Conservation (phyloP, 495 filamentous ascomycete genomes). For the Durotheca rogersii region DNA sequence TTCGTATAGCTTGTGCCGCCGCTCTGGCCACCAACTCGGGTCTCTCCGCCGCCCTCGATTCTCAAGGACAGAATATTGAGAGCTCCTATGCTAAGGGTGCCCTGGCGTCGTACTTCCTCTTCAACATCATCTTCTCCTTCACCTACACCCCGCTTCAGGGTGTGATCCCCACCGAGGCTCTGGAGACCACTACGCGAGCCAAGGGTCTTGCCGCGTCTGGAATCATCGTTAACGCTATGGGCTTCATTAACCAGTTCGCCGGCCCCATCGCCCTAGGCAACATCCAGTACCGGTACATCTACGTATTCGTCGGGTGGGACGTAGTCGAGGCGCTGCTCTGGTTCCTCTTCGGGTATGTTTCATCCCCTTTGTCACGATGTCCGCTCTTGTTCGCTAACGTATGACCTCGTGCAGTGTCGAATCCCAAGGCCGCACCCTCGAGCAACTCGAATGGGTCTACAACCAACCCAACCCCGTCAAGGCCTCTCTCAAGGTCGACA, state of each 20-base stretch:
- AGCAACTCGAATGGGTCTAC: slow-evolving; percentile 55
- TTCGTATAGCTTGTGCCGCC: slow-evolving; percentile 44
- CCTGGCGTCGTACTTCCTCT: slow-evolving; percentile 55
- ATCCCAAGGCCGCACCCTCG: slow-evolving; percentile 52
- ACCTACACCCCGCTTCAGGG: slow-evolving; percentile 61
- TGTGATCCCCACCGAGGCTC: slow-evolving; percentile 58
- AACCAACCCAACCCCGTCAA: slow-evolving; percentile 51
- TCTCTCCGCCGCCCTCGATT: slow-evolving; percentile 43
- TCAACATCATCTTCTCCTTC: slow-evolving; percentile 61
- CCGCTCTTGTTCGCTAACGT: slow-evolving; percentile 3
- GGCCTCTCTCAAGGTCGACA: slow-evolving; percentile 53
- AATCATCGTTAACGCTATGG: slow-evolving; percentile 46
- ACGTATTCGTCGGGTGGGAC: slow-evolving; percentile 51
- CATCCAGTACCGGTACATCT: slow-evolving; percentile 53
- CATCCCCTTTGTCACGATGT: slow-evolving; percentile 17
- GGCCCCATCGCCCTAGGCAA: slow-evolving; percentile 50
- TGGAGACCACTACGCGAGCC: slow-evolving; percentile 52
- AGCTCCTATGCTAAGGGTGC: slow-evolving; percentile 44
- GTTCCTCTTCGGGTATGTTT: slow-evolving; percentile 49
- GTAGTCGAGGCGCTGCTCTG: slow-evolving; percentile 45
- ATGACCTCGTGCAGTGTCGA: slow-evolving; percentile 44
- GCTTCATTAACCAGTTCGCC: slow-evolving; percentile 55
- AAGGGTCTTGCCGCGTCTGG: slow-evolving; percentile 52
- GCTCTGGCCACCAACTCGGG: slow-evolving; percentile 52
- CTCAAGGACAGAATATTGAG: slow-evolving; percentile 41